These are phyloP conservation scores for Hypoxylon cercidicola DNA, from an alignment of 495 filamentous ascomycete species.

Conservation along the genomic window DNA sequence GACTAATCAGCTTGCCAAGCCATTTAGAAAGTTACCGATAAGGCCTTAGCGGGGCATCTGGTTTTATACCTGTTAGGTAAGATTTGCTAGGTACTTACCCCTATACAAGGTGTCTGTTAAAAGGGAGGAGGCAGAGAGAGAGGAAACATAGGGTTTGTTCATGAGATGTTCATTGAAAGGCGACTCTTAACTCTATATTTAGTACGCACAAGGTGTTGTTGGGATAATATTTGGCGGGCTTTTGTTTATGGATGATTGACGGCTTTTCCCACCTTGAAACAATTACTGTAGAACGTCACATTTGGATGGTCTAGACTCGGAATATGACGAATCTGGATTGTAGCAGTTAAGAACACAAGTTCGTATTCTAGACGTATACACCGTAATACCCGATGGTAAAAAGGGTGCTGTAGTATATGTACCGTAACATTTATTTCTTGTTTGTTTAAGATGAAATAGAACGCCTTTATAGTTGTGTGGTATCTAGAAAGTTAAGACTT, in stretches of 20 bases:
- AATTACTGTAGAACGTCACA: conserved; percentile 14
- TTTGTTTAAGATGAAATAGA: background rate
- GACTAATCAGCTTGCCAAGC: conserved; percentile 18
- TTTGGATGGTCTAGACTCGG: conserved; percentile 33
- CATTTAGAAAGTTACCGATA: conserved; percentile 13
- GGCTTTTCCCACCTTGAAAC: conserved; percentile 12
- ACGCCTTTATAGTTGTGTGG: background rate
- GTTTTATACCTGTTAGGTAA: background rate
- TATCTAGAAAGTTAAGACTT: background rate
- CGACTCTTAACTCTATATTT: too few relatives aligned
- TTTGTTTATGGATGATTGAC: conserved; percentile 12
- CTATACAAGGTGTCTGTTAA: too few relatives aligned
- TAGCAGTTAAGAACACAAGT: background rate
- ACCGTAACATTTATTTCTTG: background rate
- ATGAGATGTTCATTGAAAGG: too few relatives aligned
- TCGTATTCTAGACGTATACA: conserved; percentile 5
- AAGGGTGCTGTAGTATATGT: background rate
- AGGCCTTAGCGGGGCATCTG: background rate
- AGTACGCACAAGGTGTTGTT: too few relatives aligned
- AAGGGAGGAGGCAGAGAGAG: background rate
- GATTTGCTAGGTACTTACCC: too few relatives aligned
- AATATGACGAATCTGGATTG: conserved; percentile 4
- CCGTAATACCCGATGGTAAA: background rate
- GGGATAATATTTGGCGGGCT: conserved; percentile 18
- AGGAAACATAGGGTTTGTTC: too few relatives aligned